Percentiles rank a stretch among this genome's conserved stretches.
Evolutionary conservation across 2,329 filamentous ascomycete genomes (phyloP).

Genomic region (Apiospora rasikravindrae): DNA sequence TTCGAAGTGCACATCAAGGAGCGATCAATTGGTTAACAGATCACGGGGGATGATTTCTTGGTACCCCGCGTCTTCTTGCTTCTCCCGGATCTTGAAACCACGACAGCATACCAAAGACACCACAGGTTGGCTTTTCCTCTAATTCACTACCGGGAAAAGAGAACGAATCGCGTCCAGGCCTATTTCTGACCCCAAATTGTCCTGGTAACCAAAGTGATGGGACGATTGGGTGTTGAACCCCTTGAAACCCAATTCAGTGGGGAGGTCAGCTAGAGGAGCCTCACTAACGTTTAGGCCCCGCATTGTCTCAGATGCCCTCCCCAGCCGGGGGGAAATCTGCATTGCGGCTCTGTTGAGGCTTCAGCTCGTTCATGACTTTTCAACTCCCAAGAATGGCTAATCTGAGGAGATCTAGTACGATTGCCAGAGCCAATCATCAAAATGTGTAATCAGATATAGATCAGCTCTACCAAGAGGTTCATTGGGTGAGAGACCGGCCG

Average conservation of each 20-base stretch:
- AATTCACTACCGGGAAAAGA: not conserved
- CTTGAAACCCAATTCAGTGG: conserved; percentile 9
- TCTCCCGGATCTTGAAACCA: not conserved
- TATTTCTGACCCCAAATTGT: not conserved
- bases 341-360: not conserved
- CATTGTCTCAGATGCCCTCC: not conserved
- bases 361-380: not conserved
- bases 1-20: not conserved
- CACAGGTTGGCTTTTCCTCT: not conserved
- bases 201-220: not conserved
- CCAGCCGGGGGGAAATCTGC: not conserved
- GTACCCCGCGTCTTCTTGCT: not conserved
- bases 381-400: not conserved
- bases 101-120: not conserved
- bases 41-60: not conserved
- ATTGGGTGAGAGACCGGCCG: not conserved
- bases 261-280: not conserved
- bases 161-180: not conserved
- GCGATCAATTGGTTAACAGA: not conserved
- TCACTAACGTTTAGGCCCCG: conserved; percentile 16
- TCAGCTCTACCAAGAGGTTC: not conserved
- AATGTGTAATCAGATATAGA: not conserved
- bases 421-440: not conserved
- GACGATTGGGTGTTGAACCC: not conserved
- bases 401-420: not conserved